Conservation (phyloP, 331 rosid genomes). For the Malus hybrid region DNA sequence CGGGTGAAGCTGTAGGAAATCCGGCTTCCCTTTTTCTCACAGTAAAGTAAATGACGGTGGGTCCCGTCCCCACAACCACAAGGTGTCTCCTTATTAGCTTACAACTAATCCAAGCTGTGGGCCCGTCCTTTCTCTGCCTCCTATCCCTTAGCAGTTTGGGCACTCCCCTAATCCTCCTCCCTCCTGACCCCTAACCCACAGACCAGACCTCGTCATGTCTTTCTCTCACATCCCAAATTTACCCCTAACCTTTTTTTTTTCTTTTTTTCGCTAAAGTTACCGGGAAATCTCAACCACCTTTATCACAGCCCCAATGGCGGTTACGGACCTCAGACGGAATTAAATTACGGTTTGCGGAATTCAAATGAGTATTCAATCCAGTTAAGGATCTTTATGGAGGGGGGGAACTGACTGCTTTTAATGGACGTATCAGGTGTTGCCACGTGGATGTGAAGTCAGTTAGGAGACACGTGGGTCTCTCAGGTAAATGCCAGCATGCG, state of each 20-base stretch:
- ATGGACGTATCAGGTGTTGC: neutral
- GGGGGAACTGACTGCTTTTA: neutral
- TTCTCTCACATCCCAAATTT: neutral
- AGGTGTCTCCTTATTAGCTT: constrained; percentile 27
- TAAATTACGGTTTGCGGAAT: neutral
- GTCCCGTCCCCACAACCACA: constrained; percentile 1
- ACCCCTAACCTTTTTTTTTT: neutral
- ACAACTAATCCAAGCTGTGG: constrained; percentile 30
- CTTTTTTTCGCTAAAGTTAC: neutral
- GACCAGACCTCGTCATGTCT: constrained; percentile 20
- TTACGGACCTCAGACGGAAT: constrained; percentile 27
- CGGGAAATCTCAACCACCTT: neutral
- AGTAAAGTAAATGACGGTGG: constrained; percentile 4
- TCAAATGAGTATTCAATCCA: neutral
- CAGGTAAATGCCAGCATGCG: neutral
- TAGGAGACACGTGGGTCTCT: neutral
- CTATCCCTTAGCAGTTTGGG: constrained; percentile 24
- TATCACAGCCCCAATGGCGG: neutral
- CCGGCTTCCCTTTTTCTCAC: neutral
- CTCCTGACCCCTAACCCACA: constrained; percentile 43
- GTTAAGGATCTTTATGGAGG: neutral
- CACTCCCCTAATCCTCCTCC: constrained; percentile 17
- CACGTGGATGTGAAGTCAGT: constrained; percentile 23
- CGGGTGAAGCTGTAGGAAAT: neutral
- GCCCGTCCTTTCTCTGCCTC: constrained; percentile 29